Evolutionary conservation across 345 rosid species (phyloP), one percentile per base, ranked within the genome.

Genomic region (Anacardium occidentale): DNA sequence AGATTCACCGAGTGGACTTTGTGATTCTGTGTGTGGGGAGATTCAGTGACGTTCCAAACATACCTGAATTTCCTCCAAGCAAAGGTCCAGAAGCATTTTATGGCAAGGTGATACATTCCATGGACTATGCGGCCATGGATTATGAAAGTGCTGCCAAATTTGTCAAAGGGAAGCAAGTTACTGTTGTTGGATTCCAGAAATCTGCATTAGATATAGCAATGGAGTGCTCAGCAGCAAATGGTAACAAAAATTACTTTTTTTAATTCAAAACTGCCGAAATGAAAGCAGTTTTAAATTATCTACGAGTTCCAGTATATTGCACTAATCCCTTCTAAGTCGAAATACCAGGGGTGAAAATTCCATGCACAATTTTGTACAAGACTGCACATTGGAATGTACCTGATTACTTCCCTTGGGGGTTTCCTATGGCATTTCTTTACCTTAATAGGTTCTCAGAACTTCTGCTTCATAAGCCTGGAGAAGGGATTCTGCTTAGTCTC

Each of bases 31-130:
- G 85, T 55, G 20, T 74, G 7, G 88, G 88, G 14, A 40, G 78
- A 45, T 77, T 75, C 78, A 83, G 82, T 15, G 89, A 63, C 7
- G 5, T 84, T 4, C 87, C 87, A 0, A 82, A 86, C 34, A 67
- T 80, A 1, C 90, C 86, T 0, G 76, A 82, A 15, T 84, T 80
- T 66, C 81, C 83, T 10, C 82, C 76, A 0, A 64, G 42, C 2
- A 72, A 74, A 7, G 88, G 85, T 0, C 91, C 87, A 0, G 87
- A 85, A 63, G 84, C 68, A 10, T 87, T 87, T 63, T 59, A 45
- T 2, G 87, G 91, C 0, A 29, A 83, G 66, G 88, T 83, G 24
- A 69, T 87, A 26, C 91, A 87, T 40, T 73, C 88, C 6, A 78
- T 78, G 84, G 88, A 83, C 26, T 83, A 81, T 18, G 51, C 75